A percentile compares a stretch with the other conserved stretches of the same genome.
These are phyloP conservation scores for Monosporozyma siamensis DNA, from an alignment of 805 yeast species.

Conservation along the genomic window DNA sequence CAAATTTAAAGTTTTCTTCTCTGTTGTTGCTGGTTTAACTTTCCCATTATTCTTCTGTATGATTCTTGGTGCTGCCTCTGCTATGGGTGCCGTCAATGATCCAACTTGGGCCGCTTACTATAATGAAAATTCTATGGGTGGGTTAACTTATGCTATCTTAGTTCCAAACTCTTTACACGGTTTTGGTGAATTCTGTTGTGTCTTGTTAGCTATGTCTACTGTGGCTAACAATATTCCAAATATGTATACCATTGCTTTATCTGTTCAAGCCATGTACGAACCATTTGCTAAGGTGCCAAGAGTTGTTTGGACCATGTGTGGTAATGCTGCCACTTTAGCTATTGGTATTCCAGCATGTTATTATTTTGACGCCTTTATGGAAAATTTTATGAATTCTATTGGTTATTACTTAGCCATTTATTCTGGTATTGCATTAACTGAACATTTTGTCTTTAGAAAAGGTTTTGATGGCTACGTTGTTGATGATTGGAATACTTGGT, in stretches of 20 bases:
- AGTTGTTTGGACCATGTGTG: slow-evolving; percentile 68
- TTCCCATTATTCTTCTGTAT: slow-evolving; percentile 63
- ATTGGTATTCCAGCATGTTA: slow-evolving; percentile 85
- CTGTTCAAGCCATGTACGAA: slow-evolving; percentile 79
- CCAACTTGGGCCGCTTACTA: slow-evolving; percentile 42
- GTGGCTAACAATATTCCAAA: slow-evolving; percentile 89
- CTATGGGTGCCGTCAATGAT: slow-evolving; percentile 50
- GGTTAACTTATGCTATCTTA: slow-evolving; percentile 68
- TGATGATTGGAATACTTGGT: slow-evolving; percentile 48
- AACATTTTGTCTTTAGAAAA: slow-evolving; percentile 70
- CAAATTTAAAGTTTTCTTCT: slow-evolving; percentile 49
- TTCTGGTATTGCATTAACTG: slow-evolving; percentile 63
- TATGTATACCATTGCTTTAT: slow-evolving; percentile 82
- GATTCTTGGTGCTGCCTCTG: slow-evolving; percentile 81
- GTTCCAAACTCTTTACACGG: slow-evolving; percentile 76
- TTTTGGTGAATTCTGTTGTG: slow-evolving; percentile 85
- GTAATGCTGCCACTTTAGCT: slow-evolving; percentile 70
- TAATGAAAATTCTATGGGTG: slow-evolving; percentile 56
- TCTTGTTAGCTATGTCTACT: slow-evolving; percentile 76
- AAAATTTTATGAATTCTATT: slow-evolving; percentile 82
- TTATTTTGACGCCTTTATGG: slow-evolving; percentile 61
- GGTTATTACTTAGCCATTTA: slow-evolving; percentile 88
- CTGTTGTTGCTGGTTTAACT: slow-evolving; percentile 54
- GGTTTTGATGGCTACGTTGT: slow-evolving; percentile 48
- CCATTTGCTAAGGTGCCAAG: slow-evolving; percentile 70